Conservation (phyloP, 2,329 filamentous ascomycete species). For the Colletotrichum musae region DNA sequence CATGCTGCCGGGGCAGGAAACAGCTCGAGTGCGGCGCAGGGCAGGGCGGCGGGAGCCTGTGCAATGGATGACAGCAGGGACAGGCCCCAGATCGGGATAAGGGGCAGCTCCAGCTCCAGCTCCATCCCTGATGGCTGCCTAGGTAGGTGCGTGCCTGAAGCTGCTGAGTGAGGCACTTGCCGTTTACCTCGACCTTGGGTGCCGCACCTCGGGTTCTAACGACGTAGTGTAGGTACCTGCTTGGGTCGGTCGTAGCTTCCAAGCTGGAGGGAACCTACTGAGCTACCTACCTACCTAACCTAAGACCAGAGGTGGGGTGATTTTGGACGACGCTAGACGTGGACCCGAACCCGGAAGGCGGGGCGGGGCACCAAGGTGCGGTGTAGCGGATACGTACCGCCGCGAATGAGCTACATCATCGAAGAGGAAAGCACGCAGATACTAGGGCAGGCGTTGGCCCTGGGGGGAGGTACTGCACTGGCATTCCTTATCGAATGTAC, state of each 20-base stretch:
- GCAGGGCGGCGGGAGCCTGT: background rate
- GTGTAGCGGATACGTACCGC: constrained; percentile 19
- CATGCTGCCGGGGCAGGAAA: constrained; percentile 16
- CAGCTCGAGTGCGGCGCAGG: constrained; percentile 2
- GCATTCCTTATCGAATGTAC: background rate
- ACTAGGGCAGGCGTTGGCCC: background rate
- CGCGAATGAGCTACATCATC: constrained; percentile 4
- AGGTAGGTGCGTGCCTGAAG: too few species aligned
- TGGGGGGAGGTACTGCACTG: background rate
- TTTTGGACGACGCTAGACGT: background rate
- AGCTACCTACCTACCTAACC: too few species aligned
- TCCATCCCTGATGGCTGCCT: too few species aligned
- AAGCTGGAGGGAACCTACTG: too few species aligned
- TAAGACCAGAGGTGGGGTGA: constrained; percentile 17
- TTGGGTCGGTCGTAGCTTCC: too few species aligned
- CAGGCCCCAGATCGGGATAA: constrained; percentile 18
- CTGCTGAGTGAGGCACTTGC: too few species aligned
- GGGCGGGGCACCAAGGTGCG: constrained; percentile 20
- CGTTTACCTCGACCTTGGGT: too few species aligned
- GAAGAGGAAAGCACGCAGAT: background rate
- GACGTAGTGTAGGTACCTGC: too few species aligned
- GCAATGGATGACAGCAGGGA: background rate
- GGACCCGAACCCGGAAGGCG: constrained; percentile 21
- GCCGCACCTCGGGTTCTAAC: too few species aligned
- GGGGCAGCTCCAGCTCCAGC: background rate